Percentiles rank a stretch among this genome's conserved stretches.
phyloP scores from a whole-genome alignment of 352 stramenopile genomes.

The Globisporangium barbulae region DNA sequence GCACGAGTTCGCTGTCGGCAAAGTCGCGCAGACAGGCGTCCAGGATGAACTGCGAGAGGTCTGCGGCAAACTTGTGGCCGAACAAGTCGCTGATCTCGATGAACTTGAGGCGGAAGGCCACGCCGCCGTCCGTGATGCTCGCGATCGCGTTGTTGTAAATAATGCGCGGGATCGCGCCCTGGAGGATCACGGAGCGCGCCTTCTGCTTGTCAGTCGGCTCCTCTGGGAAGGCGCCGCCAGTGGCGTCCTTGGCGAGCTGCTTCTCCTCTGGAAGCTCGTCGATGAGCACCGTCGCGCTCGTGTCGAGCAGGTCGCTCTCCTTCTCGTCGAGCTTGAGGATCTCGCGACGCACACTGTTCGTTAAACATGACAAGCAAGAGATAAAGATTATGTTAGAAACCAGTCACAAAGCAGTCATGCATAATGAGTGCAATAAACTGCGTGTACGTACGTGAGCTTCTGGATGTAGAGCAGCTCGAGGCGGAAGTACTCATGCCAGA shows the following conservation, averaged over 20 bases:
- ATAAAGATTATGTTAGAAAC: not conserved
- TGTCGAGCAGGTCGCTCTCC: constrained; percentile 19
- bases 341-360: constrained; percentile 55
- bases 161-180: constrained; percentile 83
- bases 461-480: constrained; percentile 90
- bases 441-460: constrained; percentile 56
- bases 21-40: constrained; percentile 61
- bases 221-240: constrained; percentile 23
- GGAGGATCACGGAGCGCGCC: constrained; percentile 62
- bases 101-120: constrained; percentile 74
- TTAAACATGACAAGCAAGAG: not conserved
- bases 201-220: constrained; percentile 49
- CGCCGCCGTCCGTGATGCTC: constrained; percentile 55
- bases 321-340: constrained; percentile 68
- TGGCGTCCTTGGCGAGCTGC: constrained; percentile 24
- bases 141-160: constrained; percentile 73
- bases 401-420: not conserved
- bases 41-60: constrained; percentile 72
- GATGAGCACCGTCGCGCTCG: constrained; percentile 43
- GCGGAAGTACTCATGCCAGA: constrained; percentile 91
- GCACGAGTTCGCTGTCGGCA: constrained; percentile 46
- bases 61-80: constrained; percentile 43
- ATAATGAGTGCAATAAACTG: too few relatives aligned
- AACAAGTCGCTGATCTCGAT: constrained; percentile 79
- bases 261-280: constrained; percentile 61